phyloP scores from a whole-genome alignment of 495 filamentous ascomycete genomes.

The Cenococcum geophilum region DNA sequence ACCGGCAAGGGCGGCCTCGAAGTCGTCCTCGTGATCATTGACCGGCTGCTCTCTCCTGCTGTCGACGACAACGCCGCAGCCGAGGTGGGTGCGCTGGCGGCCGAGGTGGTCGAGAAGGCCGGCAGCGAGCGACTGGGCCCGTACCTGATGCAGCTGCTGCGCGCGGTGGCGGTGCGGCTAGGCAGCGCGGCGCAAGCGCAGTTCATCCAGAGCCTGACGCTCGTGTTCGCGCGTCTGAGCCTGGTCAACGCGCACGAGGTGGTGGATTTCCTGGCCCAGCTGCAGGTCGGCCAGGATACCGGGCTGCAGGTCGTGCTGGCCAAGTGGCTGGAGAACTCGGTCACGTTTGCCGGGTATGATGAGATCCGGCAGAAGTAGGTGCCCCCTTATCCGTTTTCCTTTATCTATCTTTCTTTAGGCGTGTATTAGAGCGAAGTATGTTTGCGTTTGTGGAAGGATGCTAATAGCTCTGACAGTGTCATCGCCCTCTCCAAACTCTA shows the following conservation, averaged over 20 bases:
- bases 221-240: conserved; percentile 89
- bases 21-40: conserved; percentile 83
- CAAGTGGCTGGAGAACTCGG: conserved; percentile 95
- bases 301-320: conserved; percentile 80
- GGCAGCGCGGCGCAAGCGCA: conserved; percentile 70
- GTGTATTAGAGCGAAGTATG: too few relatives aligned
- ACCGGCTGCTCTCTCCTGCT: conserved; percentile 74
- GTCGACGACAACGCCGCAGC: conserved; percentile 89
- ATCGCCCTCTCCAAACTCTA: conserved; percentile 88
- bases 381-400: neutral
- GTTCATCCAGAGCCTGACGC: conserved; percentile 86
- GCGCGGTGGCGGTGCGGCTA: conserved; percentile 81
- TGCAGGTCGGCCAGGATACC: conserved; percentile 65
- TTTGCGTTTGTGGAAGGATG: neutral
- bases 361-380: conserved; percentile 89
- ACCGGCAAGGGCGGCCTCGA: conserved; percentile 78
- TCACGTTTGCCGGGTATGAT: conserved; percentile 93
- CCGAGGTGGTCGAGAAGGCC: conserved; percentile 90
- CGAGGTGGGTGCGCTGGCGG: conserved; percentile 90
- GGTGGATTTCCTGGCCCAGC: conserved; percentile 79
- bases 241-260: conserved; percentile 81
- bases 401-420: too few relatives aligned
- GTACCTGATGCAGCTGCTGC: conserved; percentile 80
- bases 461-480: conserved; percentile 53
- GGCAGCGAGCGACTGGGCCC: conserved; percentile 83